These are phyloP conservation scores for Acanthamoeba royreba DNA, from an alignment of 208 protist genomes.

Conservation along the genomic window DNA sequence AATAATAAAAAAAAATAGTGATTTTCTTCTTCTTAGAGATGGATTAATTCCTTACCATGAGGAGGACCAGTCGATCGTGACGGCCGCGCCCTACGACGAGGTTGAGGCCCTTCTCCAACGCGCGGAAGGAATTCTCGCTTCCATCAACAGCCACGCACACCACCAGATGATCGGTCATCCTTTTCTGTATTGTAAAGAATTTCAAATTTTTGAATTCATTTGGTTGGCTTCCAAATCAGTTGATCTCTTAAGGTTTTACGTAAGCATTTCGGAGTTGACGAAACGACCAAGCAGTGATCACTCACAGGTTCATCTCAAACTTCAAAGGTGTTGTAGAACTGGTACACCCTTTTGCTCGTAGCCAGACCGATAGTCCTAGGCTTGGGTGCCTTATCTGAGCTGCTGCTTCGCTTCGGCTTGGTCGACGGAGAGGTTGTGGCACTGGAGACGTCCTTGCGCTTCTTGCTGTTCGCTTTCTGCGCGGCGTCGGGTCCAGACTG, in stretches of 20 bases:
- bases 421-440: neutral
- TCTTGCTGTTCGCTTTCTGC: neutral
- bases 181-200: neutral
- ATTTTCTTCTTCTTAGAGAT: neutral
- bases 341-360: neutral
- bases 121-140: neutral
- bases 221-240: no score
- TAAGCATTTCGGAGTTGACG: no score
- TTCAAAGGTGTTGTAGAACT: neutral
- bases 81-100: neutral
- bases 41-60: neutral
- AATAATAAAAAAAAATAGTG: neutral
- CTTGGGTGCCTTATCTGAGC: neutral
- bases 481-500: neutral
- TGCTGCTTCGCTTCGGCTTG: neutral
- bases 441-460: neutral
- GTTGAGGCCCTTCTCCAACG: neutral
- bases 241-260: no score
- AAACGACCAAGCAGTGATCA: neutral
- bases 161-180: neutral
- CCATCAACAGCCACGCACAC: conserved; percentile 20
- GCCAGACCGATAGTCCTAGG: neutral
- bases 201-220: no score
- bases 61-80: neutral
- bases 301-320: neutral